phyloP scores from a whole-genome alignment of 2,329 filamentous ascomycete genomes.

The Ciborinia camelliae region DNA sequence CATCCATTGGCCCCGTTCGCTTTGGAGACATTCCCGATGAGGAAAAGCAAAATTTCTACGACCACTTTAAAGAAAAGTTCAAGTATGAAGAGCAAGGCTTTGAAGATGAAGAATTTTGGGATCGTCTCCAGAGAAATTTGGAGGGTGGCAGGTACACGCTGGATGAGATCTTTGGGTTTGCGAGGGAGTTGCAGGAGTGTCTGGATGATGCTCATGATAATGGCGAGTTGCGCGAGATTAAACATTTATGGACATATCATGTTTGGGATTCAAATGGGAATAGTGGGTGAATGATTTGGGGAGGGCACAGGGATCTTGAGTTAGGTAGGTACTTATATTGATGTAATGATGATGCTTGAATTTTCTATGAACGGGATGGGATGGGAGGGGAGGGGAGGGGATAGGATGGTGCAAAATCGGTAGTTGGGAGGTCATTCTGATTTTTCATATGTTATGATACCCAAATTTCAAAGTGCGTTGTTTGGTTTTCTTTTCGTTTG shows the following conservation, averaged over 20 bases:
- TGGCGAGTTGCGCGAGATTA: background rate
- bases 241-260: background rate
- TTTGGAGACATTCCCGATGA: background rate
- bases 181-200: constrained; percentile 30
- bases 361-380: background rate
- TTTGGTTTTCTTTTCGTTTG: too few species aligned
- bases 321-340: too few species aligned
- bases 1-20: too few species aligned
- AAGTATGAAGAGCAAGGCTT: background rate
- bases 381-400: background rate
- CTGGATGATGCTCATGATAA: constrained; percentile 23
- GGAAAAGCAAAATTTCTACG: background rate
- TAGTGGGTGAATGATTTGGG: background rate
- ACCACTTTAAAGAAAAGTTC: background rate
- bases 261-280: background rate
- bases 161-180: constrained; percentile 33
- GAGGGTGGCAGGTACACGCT: constrained; percentile 22
- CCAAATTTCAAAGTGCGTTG: background rate
- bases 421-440: background rate
- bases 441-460: background rate
- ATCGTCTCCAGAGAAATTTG: background rate
- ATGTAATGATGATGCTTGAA: background rate
- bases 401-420: background rate
- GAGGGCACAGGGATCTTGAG: too few species aligned
- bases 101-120: constrained; percentile 4